phyloP scores from a whole-genome alignment of 176 grass and related monocot species.

The Carex littledalei region DNA sequence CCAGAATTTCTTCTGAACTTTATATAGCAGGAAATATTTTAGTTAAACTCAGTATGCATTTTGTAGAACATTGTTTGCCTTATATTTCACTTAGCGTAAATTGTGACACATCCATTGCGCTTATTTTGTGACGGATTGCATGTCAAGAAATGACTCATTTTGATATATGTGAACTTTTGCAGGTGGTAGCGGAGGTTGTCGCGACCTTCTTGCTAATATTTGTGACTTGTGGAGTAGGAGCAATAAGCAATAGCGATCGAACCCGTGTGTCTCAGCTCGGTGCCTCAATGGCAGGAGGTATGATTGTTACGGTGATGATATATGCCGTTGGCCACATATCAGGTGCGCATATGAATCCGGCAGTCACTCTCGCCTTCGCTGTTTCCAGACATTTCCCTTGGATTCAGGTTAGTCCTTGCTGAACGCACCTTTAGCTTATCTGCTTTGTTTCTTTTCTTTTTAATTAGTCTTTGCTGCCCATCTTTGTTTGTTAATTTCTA shows the following conservation, averaged over 20 bases:
- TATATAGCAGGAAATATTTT: background rate
- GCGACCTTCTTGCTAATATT: slow-evolving; percentile 91
- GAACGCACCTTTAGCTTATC: background rate
- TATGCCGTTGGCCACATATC: slow-evolving; percentile 94
- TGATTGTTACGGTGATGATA: slow-evolving; percentile 87
- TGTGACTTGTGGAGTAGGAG: slow-evolving; percentile 71
- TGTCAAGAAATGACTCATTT: background rate
- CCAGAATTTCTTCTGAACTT: too few species aligned
- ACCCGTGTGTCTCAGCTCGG: slow-evolving; percentile 72
- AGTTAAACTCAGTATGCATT: background rate
- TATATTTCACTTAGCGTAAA: background rate
- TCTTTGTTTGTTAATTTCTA: background rate
- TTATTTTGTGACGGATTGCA: background rate
- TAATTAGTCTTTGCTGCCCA: background rate
- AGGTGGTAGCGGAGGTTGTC: slow-evolving; percentile 82
- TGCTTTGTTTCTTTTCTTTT: background rate
- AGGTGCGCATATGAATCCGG: slow-evolving; percentile 93
- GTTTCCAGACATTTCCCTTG: slow-evolving; percentile 82
- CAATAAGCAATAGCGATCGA: slow-evolving; percentile 52
- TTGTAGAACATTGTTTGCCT: background rate
- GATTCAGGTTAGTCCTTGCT: slow-evolving; percentile 49
- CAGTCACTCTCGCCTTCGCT: slow-evolving; percentile 90
- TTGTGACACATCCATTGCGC: background rate
- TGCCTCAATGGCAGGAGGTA: slow-evolving; percentile 56
- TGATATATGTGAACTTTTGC: background rate